Evolutionary conservation across 2,329 filamentous ascomycete genomes (phyloP).

Genomic region (Ophiostoma angusticollis): DNA sequence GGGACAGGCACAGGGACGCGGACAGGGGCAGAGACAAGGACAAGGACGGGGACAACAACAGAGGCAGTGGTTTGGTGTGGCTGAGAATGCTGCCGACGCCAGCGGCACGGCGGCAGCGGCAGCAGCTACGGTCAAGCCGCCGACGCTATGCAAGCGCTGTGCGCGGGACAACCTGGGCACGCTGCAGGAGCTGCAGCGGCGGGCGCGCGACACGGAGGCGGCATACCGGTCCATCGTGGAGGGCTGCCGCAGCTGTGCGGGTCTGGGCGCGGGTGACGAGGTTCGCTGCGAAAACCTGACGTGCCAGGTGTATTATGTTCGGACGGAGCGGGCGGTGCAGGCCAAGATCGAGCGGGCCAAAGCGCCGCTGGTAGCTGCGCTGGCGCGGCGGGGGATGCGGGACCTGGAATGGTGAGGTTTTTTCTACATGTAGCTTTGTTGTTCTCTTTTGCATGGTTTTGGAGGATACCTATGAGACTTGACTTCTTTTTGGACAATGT

Average conservation of each 20-base stretch:
- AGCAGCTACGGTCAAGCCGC: too few relatives aligned
- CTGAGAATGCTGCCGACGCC: neutral
- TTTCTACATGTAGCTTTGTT: neutral
- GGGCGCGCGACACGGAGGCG: constrained; percentile 50
- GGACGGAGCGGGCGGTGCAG: constrained; percentile 48
- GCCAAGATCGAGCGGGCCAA: constrained; percentile 28
- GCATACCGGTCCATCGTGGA: constrained; percentile 50
- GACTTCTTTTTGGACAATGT: neutral
- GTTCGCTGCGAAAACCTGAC: constrained; percentile 84
- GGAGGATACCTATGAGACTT: too few relatives aligned
- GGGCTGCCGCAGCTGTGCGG: constrained; percentile 71
- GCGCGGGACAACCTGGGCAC: constrained; percentile 41
- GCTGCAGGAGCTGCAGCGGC: constrained; percentile 48
- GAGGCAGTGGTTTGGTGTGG: neutral
- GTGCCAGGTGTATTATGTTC: constrained; percentile 81
- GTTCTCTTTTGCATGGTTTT: neutral
- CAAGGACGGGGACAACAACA: constrained; percentile 12
- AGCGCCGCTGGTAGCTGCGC: constrained; percentile 22
- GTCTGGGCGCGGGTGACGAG: constrained; percentile 57
- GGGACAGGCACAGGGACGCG: neutral
- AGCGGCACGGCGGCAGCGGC: too few relatives aligned
- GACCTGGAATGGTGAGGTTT: constrained; percentile 22
- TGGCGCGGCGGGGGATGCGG: constrained; percentile 20
- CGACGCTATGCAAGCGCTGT: constrained; percentile 40
- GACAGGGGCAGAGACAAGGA: neutral